Base-by-base conservation (phyloP, 2,329 filamentous ascomycete species). In the Tolypocladium nubicola region DNA sequence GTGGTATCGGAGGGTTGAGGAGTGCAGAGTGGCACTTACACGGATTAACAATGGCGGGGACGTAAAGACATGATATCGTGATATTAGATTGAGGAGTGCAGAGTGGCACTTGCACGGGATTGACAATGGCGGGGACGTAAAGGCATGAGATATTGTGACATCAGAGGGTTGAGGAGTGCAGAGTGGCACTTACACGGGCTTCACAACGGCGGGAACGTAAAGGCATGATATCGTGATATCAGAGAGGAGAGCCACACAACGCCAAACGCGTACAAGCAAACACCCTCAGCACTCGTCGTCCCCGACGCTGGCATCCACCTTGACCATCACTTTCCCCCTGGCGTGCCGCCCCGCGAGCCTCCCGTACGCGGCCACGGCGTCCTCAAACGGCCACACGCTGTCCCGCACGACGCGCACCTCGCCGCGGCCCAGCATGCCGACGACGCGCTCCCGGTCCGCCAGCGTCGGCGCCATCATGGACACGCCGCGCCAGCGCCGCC, bases 241-340 rank as follows among this genome's bases (percentile, higher is more conserved):
- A 8, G 30, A 33, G 30, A 33, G 30, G 30, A 33, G 30, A 33
- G 30, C 30, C 30, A 9, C 30, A 8, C 30, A 33, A 40, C n/a
- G 41, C n/a, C 7, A 43, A 43, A 43, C 41, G n/a, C n/a, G 10
- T 11, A 8, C n/a, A 41, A 8, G 8, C 7, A 11, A 19, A 23
- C 1, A 19, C 7, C 14, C 7, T 62, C 38, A 65, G 21, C 52
- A 61, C 26, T 66, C 66, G 26, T 67, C 61, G 45, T 69, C 64
- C 2, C 58, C 61, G 52, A 68, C 39, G 5, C 59, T 37, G 1
- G 59, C 55, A 58, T 67, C 63, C 16, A 72, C 67, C 60, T 67
- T 67, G 37, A 74, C 67, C 43, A 76, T 59, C 2, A 76, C 64
- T 63, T 76, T 76, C 0, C 74, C 73, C 14, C 65, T 65, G 0